Evolutionary conservation across 192 early-diverging fungal genomes (phyloP), one percentile per base, ranked within the genome.

Genomic region (Phycomyces blakesleeanus): DNA sequence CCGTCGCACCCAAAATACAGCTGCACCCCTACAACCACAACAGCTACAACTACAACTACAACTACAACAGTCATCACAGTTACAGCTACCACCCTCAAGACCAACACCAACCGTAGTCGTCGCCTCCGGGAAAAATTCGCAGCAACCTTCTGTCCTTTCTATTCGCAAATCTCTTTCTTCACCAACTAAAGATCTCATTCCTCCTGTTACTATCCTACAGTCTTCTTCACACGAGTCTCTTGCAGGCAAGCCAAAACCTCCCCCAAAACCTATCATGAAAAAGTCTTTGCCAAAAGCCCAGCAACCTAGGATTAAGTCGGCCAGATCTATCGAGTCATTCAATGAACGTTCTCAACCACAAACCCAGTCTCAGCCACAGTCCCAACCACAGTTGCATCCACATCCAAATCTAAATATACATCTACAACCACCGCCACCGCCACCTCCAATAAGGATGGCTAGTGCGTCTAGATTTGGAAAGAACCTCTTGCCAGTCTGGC

Each of bases 401-500:
- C n/a, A n/a, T n/a, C n/a, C n/a, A n/a, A n/a, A n/a, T n/a, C n/a
- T n/a, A 6, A 14, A 47, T 47, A 11, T 18, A 26, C 51, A 53
- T 34, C 59, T 18, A 44, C 58, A 9, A 26, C 42, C 1, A 27
- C 58, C 6, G 18, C 58, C 22, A 42, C 41, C 25, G 38, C 12
- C 21, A 25, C 55, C 55, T 10, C 34, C n/a, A 38, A 14, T 38
- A 29, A 50, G 55, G 57, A 22, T n/a, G 56, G 29, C 60, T 52
- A 26, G 27, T 41, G 61, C 67, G 15, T 50, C 67, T 27, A 42
- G 67, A 40, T 69, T 69, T 63, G 67, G 67, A 20, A 69, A 69
- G 37, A 61, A 40, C 44, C 20, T 69, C 27, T 57, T 69, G 29
- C 67, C 67, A 8, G 34, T 49, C 38, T 69, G 67, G 67, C 53